Percentiles rank a stretch among this genome's conserved stretches.
Evolutionary conservation across 352 stramenopile species (phyloP).

Genomic region (Halophytophthora polymorphica): DNA sequence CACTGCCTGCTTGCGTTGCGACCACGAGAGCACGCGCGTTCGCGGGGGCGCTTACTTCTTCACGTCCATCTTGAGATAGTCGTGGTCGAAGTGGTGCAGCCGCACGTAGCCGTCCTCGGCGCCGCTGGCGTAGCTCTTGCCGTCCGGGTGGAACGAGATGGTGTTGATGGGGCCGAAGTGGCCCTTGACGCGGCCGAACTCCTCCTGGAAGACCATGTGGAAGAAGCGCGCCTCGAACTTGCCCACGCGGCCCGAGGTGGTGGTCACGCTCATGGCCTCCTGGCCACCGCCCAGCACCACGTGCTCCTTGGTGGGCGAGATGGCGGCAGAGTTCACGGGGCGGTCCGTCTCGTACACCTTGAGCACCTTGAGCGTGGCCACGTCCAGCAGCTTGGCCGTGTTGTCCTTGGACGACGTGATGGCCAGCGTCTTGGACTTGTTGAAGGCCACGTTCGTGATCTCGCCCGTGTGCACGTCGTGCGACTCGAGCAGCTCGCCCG

Average conservation of each 20-base stretch:
- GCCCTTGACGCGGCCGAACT: slow-evolving; percentile 98
- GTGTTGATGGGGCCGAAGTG: slow-evolving; percentile 99
- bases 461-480: slow-evolving; percentile 93
- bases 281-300: slow-evolving; percentile 97
- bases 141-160: slow-evolving; percentile 97
- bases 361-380: slow-evolving; percentile 93
- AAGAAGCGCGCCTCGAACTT: slow-evolving; percentile 98
- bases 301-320: slow-evolving; percentile 95
- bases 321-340: slow-evolving; percentile 97
- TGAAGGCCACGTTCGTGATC: slow-evolving; percentile 96
- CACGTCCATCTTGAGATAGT: slow-evolving; percentile 90
- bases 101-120: slow-evolving; percentile 98
- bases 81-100: slow-evolving; percentile 97
- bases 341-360: slow-evolving; percentile 99
- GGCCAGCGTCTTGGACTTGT: slow-evolving; percentile 95
- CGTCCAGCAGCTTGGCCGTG: slow-evolving; percentile 95
- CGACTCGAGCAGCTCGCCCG: slow-evolving; percentile 66
- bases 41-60: slow-evolving; percentile 15
- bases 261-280: slow-evolving; percentile 98
- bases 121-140: slow-evolving; percentile 97
- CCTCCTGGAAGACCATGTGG: slow-evolving; percentile 98
- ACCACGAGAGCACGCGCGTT: not conserved
- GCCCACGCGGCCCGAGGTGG: slow-evolving; percentile 89
- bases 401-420: slow-evolving; percentile 98
- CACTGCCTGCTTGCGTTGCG: slow-evolving; percentile 9